Evolutionary conservation across 1,284 basidiomycete species (phyloP).

Genomic region (Ustilago vetiveriae): DNA sequence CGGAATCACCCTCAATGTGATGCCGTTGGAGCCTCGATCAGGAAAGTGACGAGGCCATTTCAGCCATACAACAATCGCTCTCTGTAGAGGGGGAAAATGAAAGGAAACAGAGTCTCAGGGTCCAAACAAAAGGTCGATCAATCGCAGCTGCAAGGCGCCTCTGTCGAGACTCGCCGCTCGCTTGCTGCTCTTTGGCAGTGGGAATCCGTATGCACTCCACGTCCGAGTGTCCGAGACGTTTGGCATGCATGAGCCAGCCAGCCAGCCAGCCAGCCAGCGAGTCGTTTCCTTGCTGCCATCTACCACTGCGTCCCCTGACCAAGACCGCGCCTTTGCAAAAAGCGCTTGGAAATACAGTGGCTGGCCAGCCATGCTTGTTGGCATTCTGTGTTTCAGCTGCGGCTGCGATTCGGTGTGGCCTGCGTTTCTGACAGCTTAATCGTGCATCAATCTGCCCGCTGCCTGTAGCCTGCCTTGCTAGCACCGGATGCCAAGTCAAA

Average conservation of each 20-base stretch:
- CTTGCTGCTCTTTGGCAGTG: not conserved
- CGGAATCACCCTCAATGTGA: no score
- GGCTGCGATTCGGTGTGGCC: constrained; percentile 5
- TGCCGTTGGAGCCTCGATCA: no score
- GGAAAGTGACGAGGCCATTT: no score
- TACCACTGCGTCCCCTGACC: no score
- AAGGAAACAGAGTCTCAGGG: no score
- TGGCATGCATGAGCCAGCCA: constrained; percentile 33
- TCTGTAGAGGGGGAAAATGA: no score
- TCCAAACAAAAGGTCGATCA: no score
- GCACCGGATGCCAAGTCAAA: not conserved
- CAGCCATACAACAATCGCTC: no score
- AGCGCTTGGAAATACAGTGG: no score
- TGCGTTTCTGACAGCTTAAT: constrained; percentile 3
- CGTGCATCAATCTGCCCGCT: not conserved
- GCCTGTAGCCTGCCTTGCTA: no score
- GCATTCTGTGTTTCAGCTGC: not conserved
- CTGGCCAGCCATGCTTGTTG: not conserved
- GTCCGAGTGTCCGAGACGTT: constrained; percentile 43
- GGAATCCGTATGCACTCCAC: constrained; percentile 44
- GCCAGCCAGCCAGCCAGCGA: not conserved
- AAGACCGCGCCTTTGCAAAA: no score
- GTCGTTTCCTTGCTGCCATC: no score
- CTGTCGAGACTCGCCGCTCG: not conserved
- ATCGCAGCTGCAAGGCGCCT: constrained; percentile 9